Base-by-base conservation (phyloP, 2,329 filamentous ascomycete genomes). In the Mycogone perniciosa region DNA sequence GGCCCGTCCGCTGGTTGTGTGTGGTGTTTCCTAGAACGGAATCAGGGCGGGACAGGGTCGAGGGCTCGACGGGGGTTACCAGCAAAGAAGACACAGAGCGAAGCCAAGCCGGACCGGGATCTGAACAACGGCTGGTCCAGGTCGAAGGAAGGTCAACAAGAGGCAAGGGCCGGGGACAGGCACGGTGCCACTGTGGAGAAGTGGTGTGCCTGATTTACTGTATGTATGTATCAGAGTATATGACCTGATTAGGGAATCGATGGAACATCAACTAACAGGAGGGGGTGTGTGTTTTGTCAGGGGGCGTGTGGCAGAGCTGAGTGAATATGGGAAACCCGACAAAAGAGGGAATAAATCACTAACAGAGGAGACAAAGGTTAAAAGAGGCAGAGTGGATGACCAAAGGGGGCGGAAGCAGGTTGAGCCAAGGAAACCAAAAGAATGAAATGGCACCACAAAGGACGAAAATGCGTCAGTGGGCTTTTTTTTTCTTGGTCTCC, bases 211-310 rank as follows among this genome's bases (percentile, higher is more conserved):
- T 55, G 44, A 46, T 46, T 51, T 48, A 54, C 50, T 51, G 52
- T 31, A 44, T 47, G 46, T 48, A 40, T 35, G 54, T 52, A 55
- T 53, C 51, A 57, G 54, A 56, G 48, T 35, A 43, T 49, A 56
- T 56, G 57, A 55, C 56, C 57, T 59, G 57, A 57, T 56, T 56
- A 49, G 55, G 57, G 54, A 56, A 53, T 53, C 51, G 50, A 55
- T 48, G 49, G 45, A 34, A 48, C 50, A 40, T 48, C 40, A 41
- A 44, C 50, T 49, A 48, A 49, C 50, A 52, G 50, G 46, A 52
- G 41, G 50, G 50, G 46, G 50, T 45, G 50, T 33, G 49, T 35
- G 50, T 52, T 49, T 52, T 37, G 43, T 34, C 11, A 44, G 37
- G 34, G 50, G 45, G 50, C 43, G 46, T 50, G 48, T 30, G 34